phyloP scores from a whole-genome alignment of 169 alveolate species.

The Plasmodium blacklocki region DNA sequence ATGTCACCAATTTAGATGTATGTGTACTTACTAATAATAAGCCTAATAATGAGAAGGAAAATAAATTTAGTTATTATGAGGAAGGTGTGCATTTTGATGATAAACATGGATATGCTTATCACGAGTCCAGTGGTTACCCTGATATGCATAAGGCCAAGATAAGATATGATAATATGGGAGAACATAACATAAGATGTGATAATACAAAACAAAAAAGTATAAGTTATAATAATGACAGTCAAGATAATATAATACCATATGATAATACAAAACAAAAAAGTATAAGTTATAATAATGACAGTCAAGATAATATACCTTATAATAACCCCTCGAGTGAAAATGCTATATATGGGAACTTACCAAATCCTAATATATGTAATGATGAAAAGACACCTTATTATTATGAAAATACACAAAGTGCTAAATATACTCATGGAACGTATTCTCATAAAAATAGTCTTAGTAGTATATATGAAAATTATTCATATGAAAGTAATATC shows the following conservation, averaged over 20 bases:
- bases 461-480: not conserved
- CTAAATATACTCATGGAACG: not conserved
- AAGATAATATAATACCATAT: too few species aligned
- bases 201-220: too few species aligned
- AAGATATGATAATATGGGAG: too few species aligned
- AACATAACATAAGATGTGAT: too few species aligned
- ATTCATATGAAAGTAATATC: not conserved
- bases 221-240: too few species aligned
- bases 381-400: not conserved
- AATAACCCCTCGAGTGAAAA: not conserved
- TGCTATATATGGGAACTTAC: not conserved
- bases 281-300: too few species aligned
- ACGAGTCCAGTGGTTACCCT: too few species aligned
- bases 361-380: not conserved
- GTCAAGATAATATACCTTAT: not conserved
- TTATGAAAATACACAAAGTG: conserved; percentile 8
- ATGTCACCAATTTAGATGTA: conserved; percentile 50
- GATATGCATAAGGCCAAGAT: too few species aligned
- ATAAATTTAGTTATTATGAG: conserved; percentile 9
- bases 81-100: conserved; percentile 10
- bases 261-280: too few species aligned
- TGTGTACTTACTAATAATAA: conserved; percentile 20
- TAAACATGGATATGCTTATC: not conserved
- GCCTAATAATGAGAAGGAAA: conserved; percentile 5
- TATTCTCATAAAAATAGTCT: not conserved